phyloP scores from a whole-genome alignment of 805 yeast genomes.

The Aciculoconidium aculeatum region DNA sequence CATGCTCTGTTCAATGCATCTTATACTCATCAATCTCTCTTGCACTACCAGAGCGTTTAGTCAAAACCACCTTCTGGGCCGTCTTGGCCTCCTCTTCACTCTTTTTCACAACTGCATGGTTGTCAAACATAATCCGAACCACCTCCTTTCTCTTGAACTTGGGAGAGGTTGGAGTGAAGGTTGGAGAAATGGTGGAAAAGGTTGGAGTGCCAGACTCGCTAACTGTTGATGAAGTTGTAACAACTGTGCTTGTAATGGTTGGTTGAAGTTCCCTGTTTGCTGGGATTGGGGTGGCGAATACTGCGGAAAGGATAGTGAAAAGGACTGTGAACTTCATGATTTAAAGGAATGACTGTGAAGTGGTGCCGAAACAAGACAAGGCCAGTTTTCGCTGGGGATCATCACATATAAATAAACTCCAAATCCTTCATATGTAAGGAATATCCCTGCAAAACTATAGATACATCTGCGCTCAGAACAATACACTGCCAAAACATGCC shows the following conservation, averaged over 20 bases:
- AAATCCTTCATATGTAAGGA: too few species aligned
- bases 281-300: conserved; percentile 23
- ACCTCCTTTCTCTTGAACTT: conserved; percentile 8
- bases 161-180: conserved; percentile 14
- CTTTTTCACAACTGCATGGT: conserved; percentile 9
- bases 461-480: too few species aligned
- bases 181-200: conserved; percentile 13
- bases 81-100: conserved; percentile 2
- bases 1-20: too few species aligned
- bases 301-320: conserved; percentile 5
- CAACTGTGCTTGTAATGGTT: conserved; percentile 2
- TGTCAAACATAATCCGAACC: conserved; percentile 13
- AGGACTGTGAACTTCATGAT: conserved; percentile 5
- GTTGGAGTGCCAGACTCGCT: conserved; percentile 6
- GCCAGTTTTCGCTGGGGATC: too few species aligned
- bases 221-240: conserved; percentile 3
- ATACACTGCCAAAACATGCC: too few species aligned
- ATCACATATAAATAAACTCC: too few species aligned
- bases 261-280: conserved; percentile 21
- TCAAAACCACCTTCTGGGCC: conserved; percentile 1
- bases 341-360: conserved; percentile 1
- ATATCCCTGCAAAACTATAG: too few species aligned
- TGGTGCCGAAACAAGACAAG: too few species aligned
- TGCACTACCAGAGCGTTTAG: too few species aligned
- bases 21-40: too few species aligned